Base-by-base conservation (phyloP, 345 rosid species). In the Adansonia digitata region DNA sequence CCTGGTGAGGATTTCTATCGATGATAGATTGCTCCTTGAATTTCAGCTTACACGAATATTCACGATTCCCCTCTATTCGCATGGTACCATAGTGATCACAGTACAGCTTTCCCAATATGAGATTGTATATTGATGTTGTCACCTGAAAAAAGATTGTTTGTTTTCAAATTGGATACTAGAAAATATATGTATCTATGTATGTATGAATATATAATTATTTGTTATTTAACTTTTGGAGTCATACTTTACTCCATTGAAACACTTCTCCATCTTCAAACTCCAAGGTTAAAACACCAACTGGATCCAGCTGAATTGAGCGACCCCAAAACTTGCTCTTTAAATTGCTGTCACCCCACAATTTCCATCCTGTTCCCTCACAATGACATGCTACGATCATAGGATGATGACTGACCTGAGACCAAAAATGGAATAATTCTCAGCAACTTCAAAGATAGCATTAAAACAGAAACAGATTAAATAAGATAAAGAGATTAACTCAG, bases 251-350 rank as follows among this genome's bases (percentile, higher is more conserved):
- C 99, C 99, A 96, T 68, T 85, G 90, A 65, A 92, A 90, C 70
- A 89, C 84, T 81, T 93, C 98, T 72, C 99, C 99, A 66, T 96
- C 97, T 73, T 92, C 98, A 82, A 96, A 96, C 75, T 91, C 91
- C 79, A 93, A 79, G 48, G 92, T 89, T 87, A 96, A 86, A 73
- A 86, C 79, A 78, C 99, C 99, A 82, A 88, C 92, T 35, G 99
- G 99, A 77, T 96, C 99, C 60, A 96, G 91, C 81, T 93, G 98
- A 78, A 96, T 96, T 37, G 99, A 96, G 56, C 99, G 96, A 75
- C 99, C 99, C 97, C 99, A 96, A 78, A 96, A 96, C 79, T 96
- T 96, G 86, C 99, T 93, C 83, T 89, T 96, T 40, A 96, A 80
- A 80, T 96, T 92, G 89, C 97, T 92, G 51, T 96, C 99, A 73